Conservation (phyloP, 768 basidiomycete species). For the Lactarius deliciosus region DNA sequence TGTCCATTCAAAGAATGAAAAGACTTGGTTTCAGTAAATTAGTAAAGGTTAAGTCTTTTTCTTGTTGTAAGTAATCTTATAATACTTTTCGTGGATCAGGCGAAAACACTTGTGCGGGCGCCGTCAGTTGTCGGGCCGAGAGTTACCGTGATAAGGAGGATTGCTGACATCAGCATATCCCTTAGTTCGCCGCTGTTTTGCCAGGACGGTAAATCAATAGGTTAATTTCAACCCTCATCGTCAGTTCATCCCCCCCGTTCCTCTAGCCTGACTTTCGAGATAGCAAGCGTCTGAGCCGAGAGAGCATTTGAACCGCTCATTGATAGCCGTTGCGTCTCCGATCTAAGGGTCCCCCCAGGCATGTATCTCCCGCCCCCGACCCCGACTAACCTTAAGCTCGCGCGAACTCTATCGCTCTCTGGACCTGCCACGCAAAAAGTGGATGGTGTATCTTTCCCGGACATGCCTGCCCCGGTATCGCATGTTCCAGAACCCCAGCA, state of each 20-base stretch:
- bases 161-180: constrained; percentile 14
- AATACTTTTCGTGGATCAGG: too few species aligned
- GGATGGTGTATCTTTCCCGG: neutral
- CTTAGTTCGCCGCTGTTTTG: constrained; percentile 11
- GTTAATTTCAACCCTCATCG: constrained; percentile 22
- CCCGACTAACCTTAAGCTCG: constrained; percentile 1
- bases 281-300: neutral
- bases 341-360: neutral
- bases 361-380: constrained; percentile 15
- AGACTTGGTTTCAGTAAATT: too few species aligned
- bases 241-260: neutral
- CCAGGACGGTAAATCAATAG: constrained; percentile 5
- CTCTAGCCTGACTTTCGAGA: neutral
- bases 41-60: too few species aligned
- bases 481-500: constrained; percentile 10
- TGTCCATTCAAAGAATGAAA: neutral
- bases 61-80: too few species aligned
- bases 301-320: neutral
- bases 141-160: constrained; percentile 11
- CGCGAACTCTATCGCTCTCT: neutral
- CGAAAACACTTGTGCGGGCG: neutral
- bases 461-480: neutral
- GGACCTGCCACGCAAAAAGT: neutral
- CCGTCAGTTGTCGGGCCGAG: neutral
- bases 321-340: neutral